phyloP scores from a whole-genome alignment of 192 early-diverging fungal species.

The Backusella sp. region DNA sequence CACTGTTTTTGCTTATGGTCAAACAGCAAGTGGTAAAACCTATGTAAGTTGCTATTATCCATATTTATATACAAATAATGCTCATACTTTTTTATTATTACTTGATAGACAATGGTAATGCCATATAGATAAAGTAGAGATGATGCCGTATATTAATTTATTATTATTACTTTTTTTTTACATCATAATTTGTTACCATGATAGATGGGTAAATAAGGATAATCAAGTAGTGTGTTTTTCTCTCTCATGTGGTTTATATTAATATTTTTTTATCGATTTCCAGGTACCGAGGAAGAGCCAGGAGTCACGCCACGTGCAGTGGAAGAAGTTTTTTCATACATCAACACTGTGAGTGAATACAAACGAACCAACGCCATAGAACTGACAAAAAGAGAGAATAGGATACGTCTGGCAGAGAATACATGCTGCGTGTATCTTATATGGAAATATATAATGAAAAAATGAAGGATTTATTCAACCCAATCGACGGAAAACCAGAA shows the following conservation, averaged over 20 bases:
- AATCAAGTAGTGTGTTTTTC: not conserved
- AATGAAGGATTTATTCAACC: conserved; percentile 84
- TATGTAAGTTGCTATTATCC: conserved; percentile 42
- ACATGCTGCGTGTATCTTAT: conserved; percentile 90
- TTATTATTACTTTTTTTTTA: not conserved
- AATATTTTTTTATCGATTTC: not conserved
- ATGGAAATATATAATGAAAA: conserved; percentile 98
- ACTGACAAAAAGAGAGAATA: not conserved
- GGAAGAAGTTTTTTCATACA: conserved; percentile 76
- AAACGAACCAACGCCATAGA: too few species aligned
- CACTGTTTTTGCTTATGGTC: conserved; percentile 98
- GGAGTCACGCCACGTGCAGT: conserved; percentile 78
- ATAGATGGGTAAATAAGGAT: conserved; percentile 24
- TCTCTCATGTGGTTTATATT: not conserved
- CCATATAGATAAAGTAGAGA: not conserved
- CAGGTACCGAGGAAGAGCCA: conserved; percentile 65
- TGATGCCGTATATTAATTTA: not conserved
- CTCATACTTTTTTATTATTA: not conserved
- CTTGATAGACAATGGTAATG: conserved; percentile 23
- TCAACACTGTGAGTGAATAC: conserved; percentile 46
- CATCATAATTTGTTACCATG: not conserved
- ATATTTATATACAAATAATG: not conserved
- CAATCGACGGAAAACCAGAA: conserved; percentile 72
- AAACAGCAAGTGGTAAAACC: conserved; percentile 98
- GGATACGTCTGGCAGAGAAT: conserved; percentile 54